Percentiles rank a stretch among this genome's conserved stretches.
These are phyloP conservation scores for Diaporthe ampelina DNA, from an alignment of 2,329 filamentous ascomycete species.

Conservation along the genomic window DNA sequence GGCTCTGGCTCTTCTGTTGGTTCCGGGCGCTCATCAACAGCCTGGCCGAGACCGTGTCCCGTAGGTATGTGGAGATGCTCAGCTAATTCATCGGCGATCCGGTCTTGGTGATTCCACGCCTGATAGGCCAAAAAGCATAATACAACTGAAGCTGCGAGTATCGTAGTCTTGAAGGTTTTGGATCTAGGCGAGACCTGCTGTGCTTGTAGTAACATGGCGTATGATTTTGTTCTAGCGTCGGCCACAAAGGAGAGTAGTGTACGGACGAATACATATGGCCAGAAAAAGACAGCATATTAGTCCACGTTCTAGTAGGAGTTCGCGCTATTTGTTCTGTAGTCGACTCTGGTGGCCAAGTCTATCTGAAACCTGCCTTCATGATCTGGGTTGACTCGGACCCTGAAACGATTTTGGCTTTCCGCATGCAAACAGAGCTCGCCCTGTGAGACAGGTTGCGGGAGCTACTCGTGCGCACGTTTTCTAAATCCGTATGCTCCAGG, in stretches of 20 bases:
- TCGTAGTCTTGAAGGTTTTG: slow-evolving; percentile 4
- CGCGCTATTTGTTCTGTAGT: neutral
- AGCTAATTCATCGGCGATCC: slow-evolving; percentile 3
- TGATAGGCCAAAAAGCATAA: slow-evolving; percentile 1
- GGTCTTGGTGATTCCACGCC: slow-evolving; percentile 21
- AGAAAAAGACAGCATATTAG: neutral
- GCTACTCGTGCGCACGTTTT: slow-evolving; percentile 4
- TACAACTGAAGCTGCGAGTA: neutral
- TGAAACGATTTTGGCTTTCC: slow-evolving; percentile 24
- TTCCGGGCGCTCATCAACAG: neutral
- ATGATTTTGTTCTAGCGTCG: neutral
- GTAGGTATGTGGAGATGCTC: slow-evolving; percentile 3
- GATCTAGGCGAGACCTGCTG: slow-evolving; percentile 17
- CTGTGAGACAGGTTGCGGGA: slow-evolving; percentile 1
- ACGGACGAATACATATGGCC: neutral
- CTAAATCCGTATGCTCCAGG: slow-evolving; percentile 6
- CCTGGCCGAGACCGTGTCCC: neutral
- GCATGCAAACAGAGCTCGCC: neutral
- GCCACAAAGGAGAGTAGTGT: neutral
- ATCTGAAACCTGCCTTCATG: slow-evolving; percentile 10
- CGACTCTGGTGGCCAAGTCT: neutral
- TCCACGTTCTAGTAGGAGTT: neutral
- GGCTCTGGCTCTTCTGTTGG: neutral
- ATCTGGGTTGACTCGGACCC: neutral
- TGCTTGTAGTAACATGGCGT: slow-evolving; percentile 25